Percentiles rank a stretch among this genome's conserved stretches.
These are phyloP conservation scores for Lipomyces yamanashiensis DNA, from an alignment of 805 yeast genomes.

Conservation along the genomic window DNA sequence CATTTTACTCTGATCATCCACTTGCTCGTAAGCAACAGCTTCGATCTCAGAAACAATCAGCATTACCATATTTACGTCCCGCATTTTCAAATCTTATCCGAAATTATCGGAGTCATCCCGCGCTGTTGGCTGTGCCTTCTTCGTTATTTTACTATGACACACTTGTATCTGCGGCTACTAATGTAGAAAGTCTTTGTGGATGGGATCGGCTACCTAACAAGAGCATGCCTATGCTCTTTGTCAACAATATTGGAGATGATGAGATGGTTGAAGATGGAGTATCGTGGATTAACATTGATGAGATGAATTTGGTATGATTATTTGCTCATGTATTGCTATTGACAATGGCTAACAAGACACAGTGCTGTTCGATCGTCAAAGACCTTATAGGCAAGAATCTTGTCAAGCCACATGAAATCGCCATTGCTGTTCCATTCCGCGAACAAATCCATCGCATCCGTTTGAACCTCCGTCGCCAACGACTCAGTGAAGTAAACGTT, in stretches of 20 bases:
- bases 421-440: constrained; percentile 34
- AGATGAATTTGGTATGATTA: constrained; percentile 15
- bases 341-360: not conserved
- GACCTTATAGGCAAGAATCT: constrained; percentile 12
- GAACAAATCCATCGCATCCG: constrained; percentile 31
- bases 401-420: constrained; percentile 25
- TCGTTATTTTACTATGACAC: constrained; percentile 33
- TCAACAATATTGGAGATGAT: constrained; percentile 24
- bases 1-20: constrained; percentile 29
- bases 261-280: constrained; percentile 36
- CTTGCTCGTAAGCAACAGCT: constrained; percentile 24
- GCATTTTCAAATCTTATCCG: constrained; percentile 31
- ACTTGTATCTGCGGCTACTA: constrained; percentile 26
- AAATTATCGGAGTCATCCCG: constrained; percentile 35
- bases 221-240: constrained; percentile 28
- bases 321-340: not conserved
- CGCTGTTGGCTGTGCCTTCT: constrained; percentile 33
- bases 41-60: not conserved
- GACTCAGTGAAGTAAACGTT: constrained; percentile 34
- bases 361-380: constrained; percentile 14
- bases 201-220: constrained; percentile 30
- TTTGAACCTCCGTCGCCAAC: constrained; percentile 8
- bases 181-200: constrained; percentile 19
- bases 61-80: constrained; percentile 22
- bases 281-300: constrained; percentile 31